Percentiles rank a stretch among this genome's conserved stretches.
Conservation (phyloP, 2,329 filamentous ascomycete genomes). For the Alternaria panax region DNA sequence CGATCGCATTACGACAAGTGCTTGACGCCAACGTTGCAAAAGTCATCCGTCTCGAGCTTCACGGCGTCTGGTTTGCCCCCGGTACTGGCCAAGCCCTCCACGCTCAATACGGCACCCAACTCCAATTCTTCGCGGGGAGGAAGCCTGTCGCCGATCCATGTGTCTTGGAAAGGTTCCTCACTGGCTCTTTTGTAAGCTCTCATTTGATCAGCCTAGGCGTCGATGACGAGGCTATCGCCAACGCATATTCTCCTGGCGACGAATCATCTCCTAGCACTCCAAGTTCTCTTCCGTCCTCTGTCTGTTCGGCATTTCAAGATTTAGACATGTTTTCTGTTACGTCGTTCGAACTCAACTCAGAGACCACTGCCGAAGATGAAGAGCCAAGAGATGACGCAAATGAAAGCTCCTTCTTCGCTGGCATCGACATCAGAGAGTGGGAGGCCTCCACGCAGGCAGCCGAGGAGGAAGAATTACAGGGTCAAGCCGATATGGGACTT, state of each 20-base stretch:
- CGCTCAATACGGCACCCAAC: conserved; percentile 3
- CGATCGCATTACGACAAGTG: conserved; percentile 15
- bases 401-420: conserved; percentile 19
- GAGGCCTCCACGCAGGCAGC: conserved; percentile 1
- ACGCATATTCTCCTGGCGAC: neutral
- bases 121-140: conserved; percentile 9
- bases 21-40: conserved; percentile 17
- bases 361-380: conserved; percentile 1
- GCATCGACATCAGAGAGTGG: conserved; percentile 22
- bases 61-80: conserved; percentile 22
- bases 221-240: conserved; percentile 9
- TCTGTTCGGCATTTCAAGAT: conserved; percentile 18
- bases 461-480: neutral
- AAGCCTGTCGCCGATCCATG: neutral
- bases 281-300: conserved; percentile 14
- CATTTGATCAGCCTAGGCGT: conserved; percentile 19
- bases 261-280: neutral
- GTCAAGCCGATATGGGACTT: neutral
- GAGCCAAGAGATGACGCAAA: neutral
- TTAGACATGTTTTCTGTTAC: conserved; percentile 23
- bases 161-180: conserved; percentile 8
- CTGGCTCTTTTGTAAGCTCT: conserved; percentile 10
- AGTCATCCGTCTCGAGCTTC: conserved; percentile 13
- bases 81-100: conserved; percentile 17
- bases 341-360: conserved; percentile 9